Conservation (phyloP, 805 yeast genomes). For the Yamadazyma endophytica region DNA sequence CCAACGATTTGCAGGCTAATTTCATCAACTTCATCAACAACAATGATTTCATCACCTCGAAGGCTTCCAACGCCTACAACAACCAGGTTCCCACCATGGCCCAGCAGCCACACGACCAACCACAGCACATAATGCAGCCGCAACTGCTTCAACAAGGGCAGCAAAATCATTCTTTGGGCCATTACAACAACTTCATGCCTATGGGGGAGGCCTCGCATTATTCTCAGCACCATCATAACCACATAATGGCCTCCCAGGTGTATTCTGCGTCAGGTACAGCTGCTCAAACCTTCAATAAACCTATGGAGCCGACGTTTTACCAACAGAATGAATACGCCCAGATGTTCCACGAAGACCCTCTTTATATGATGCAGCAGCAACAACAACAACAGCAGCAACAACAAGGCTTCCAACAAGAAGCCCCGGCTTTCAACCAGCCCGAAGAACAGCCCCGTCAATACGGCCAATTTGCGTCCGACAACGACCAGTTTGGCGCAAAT, state of each 20-base stretch:
- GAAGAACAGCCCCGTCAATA: too few species aligned
- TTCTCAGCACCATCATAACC: too few species aligned
- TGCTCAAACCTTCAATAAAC: too few species aligned
- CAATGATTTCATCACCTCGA: slow-evolving; percentile 14
- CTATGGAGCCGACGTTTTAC: too few species aligned
- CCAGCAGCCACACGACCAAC: background rate
- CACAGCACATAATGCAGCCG: background rate
- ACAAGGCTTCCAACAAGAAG: slow-evolving; percentile 1
- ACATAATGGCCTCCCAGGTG: too few species aligned
- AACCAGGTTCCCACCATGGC: too few species aligned
- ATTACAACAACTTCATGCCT: background rate
- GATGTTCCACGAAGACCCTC: too few species aligned
- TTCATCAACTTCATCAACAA: slow-evolving; percentile 19
- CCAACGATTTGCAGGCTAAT: slow-evolving; percentile 7
- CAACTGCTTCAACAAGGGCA: background rate
- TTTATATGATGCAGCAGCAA: background rate
- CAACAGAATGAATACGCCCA: too few species aligned
- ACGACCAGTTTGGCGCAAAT: background rate
- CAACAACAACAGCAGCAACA: slow-evolving; percentile 3
- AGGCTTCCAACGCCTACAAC: slow-evolving; percentile 4
- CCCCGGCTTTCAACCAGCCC: too few species aligned
- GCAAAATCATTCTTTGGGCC: too few species aligned
- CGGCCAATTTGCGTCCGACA: background rate
- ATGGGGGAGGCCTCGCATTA: too few species aligned
- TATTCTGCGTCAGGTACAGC: too few species aligned